Conservation (phyloP, 2,329 filamentous ascomycete genomes). For the Huntiella omanensis region DNA sequence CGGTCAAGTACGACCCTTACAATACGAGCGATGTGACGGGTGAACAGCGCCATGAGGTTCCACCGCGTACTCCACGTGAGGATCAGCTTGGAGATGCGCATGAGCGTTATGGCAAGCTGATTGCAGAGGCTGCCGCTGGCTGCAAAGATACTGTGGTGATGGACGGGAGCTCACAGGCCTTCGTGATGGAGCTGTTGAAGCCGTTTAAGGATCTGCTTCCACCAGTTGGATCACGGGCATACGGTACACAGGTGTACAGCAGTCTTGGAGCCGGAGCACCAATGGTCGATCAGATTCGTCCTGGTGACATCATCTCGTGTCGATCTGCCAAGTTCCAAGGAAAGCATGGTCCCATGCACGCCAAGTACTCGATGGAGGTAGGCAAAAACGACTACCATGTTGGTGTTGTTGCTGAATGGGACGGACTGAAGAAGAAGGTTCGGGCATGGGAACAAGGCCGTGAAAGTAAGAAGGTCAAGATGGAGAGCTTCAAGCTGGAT, state of each 20-base stretch:
- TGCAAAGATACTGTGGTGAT: slow-evolving; percentile 68
- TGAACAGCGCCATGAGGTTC: slow-evolving; percentile 72
- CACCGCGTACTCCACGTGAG: slow-evolving; percentile 65
- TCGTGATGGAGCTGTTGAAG: slow-evolving; percentile 63
- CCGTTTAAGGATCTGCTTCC: slow-evolving; percentile 55
- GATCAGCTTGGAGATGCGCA: slow-evolving; percentile 85
- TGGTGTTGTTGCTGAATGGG: slow-evolving; percentile 85
- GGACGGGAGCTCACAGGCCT: slow-evolving; percentile 60
- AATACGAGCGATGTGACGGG: slow-evolving; percentile 55
- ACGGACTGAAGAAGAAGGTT: slow-evolving; percentile 96
- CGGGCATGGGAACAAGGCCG: slow-evolving; percentile 87
- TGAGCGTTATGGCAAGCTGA: slow-evolving; percentile 58
- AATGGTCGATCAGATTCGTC: slow-evolving; percentile 59
- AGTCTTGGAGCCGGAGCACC: background rate
- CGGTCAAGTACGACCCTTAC: slow-evolving; percentile 56
- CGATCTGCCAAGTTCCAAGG: slow-evolving; percentile 90
- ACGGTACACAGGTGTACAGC: slow-evolving; percentile 61
- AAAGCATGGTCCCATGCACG: slow-evolving; percentile 86
- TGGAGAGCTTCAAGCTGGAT: slow-evolving; percentile 85
- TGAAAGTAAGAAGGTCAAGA: slow-evolving; percentile 81
- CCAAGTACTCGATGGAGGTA: slow-evolving; percentile 77
- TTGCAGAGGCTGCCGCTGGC: slow-evolving; percentile 48
- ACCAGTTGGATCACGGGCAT: slow-evolving; percentile 75
- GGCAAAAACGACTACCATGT: slow-evolving; percentile 70
- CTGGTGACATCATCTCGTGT: slow-evolving; percentile 82